Evolutionary conservation across 257 asterid species (phyloP), one percentile per base, ranked within the genome.

Genomic region (Marsdenia floribunda): DNA sequence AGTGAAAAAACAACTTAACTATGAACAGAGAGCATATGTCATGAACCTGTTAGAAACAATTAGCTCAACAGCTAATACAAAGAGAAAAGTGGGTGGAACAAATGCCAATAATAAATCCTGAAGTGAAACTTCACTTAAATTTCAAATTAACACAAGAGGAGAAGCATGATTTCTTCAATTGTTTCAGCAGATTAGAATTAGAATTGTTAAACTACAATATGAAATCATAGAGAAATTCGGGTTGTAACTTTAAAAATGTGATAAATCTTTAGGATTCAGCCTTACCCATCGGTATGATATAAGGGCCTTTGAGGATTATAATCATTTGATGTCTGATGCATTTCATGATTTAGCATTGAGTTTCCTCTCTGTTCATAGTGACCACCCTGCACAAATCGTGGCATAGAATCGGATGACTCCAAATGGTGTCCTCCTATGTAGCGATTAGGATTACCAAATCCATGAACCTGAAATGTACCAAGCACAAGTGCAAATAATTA

Each of bases 251-350:
- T 5, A 49, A 35, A 60, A 46, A 38, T 8, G 13, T 18, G 53
- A 68, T n/a, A 15, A 76, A 77, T 21, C 42, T 59, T 35, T 21
- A 55, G 65, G 29, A 72, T 21, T 66, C 79, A 82, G 60, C 75
- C 87, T 78, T 73, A 90, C 97, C 96, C 90, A 75, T 84, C 87
- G 78, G 71, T 67, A 55, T 81, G 80, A 68, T 88, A 76, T 68
- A 84, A 69, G 6, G 81, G 78, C 85, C 80, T 81, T 59, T 71
- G 73, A 74, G 79, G 77, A 75, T 70, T 80, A 74, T 79, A 85
- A 58, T 76, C 82, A 74, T 79, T 80, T 38, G 70, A 68, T 44
- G 74, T 77, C 47, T 74, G 87, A 63, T 70, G 84, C 80, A 80
- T 71, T 66, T 80, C 94, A 78, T 46, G 84, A 69, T 83, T 83